Percentiles rank a stretch among this genome's conserved stretches.
Evolutionary conservation across 441 rosid species (phyloP).

Genomic region (Mallotus repandus): DNA sequence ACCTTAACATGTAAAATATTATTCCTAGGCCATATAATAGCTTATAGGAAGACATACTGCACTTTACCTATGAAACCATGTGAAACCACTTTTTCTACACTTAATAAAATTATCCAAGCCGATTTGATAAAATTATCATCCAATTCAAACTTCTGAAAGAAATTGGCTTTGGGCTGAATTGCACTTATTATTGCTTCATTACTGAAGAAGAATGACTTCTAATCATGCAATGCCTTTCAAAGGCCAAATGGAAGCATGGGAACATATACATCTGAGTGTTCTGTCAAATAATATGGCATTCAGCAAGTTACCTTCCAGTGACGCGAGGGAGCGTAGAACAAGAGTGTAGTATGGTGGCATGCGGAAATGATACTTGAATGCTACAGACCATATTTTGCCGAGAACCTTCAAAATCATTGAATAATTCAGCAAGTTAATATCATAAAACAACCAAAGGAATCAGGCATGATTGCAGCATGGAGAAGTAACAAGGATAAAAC

Average conservation of each 20-base stretch:
- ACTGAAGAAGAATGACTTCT: not conserved
- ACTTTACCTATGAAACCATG: too few species aligned
- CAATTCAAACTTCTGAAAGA: conserved; percentile 10
- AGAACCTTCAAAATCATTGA: conserved; percentile 58
- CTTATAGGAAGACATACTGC: too few species aligned
- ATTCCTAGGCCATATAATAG: too few species aligned
- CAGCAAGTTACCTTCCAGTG: conserved; percentile 74
- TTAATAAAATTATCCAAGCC: not conserved
- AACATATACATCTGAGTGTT: not conserved
- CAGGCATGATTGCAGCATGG: not conserved
- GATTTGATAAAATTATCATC: not conserved
- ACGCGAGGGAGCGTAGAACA: conserved; percentile 92
- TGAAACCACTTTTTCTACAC: not conserved
- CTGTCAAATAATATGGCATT: not conserved
- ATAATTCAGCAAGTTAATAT: conserved; percentile 25
- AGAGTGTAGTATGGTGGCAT: conserved; percentile 99
- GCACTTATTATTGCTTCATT: not conserved
- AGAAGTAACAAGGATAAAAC: conserved; percentile 13
- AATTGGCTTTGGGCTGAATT: not conserved
- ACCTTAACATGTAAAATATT: too few species aligned
- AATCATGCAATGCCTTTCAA: not conserved
- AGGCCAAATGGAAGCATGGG: not conserved
- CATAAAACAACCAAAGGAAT: conserved; percentile 15
- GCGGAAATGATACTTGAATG: conserved; percentile 85
- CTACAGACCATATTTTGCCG: conserved; percentile 79